These are phyloP conservation scores for Obelidium mucronatum DNA, from an alignment of 192 early-diverging fungal genomes.

Conservation along the genomic window DNA sequence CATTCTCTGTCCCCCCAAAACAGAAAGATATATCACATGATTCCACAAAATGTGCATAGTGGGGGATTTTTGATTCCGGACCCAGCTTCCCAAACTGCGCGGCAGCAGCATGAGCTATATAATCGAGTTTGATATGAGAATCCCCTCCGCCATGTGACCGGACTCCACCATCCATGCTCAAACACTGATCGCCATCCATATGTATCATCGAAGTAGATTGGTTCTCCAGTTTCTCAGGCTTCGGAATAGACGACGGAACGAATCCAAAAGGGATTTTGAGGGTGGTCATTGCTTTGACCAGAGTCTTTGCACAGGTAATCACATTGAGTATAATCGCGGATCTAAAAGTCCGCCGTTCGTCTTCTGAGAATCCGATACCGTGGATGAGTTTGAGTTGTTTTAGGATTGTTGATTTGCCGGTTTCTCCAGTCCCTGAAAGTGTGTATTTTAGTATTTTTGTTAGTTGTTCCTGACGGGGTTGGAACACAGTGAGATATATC, in stretches of 20 bases:
- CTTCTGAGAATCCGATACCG: slow-evolving; percentile 44
- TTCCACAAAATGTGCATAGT: not conserved
- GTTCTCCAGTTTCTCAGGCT: not conserved
- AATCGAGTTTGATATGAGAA: not conserved
- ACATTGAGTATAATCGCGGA: slow-evolving; percentile 44
- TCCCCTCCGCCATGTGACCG: no score
- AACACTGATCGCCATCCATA: not conserved
- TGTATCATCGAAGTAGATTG: not conserved
- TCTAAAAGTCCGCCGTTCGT: slow-evolving; percentile 43
- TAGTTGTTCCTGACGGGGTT: no score
- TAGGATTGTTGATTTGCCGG: slow-evolving; percentile 56
- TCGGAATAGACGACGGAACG: not conserved
- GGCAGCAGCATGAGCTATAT: not conserved
- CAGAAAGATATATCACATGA: slow-evolving; percentile 20
- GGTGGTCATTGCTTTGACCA: slow-evolving; percentile 43
- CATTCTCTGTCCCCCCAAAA: slow-evolving; percentile 41
- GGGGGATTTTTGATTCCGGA: slow-evolving; percentile 5
- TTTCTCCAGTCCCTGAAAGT: slow-evolving; percentile 47
- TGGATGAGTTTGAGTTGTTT: slow-evolving; percentile 56
- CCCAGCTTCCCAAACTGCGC: not conserved
- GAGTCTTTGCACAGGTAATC: slow-evolving; percentile 35
- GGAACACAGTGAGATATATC: no score
- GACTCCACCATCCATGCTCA: not conserved
- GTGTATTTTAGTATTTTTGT: not conserved
- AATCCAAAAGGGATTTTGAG: slow-evolving; percentile 40